Evolutionary conservation across 768 basidiomycete genomes (phyloP).

Genomic region (Hypholoma sublateritium): DNA sequence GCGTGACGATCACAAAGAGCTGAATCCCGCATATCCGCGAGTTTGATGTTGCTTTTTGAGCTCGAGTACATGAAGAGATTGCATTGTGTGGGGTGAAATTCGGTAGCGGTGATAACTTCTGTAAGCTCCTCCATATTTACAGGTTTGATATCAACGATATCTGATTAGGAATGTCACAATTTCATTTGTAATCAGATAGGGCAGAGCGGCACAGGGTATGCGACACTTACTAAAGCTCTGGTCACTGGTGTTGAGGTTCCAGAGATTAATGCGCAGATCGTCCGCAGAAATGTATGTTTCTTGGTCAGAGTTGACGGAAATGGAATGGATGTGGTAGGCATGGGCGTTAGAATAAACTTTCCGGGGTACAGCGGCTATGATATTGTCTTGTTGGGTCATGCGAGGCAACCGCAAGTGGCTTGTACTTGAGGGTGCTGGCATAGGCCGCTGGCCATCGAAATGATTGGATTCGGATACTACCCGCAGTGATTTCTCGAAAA

Average conservation of each 20-base stretch:
- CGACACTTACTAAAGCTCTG: conserved; percentile 94
- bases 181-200: conserved; percentile 15
- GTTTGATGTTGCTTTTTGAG: conserved; percentile 99
- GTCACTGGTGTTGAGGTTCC: conserved; percentile 98
- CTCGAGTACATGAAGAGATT: conserved; percentile 99
- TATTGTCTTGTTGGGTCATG: conserved; percentile 93
- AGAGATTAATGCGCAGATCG: conserved; percentile 94
- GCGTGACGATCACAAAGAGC: conserved; percentile 95
- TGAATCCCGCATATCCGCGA: conserved; percentile 98
- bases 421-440: conserved; percentile 58
- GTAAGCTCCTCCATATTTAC: conserved; percentile 99
- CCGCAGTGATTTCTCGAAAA: conserved; percentile 96
- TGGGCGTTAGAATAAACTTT: conserved; percentile 99
- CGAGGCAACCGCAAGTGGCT: conserved; percentile 83
- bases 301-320: conserved; percentile 98
- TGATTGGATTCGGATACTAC: conserved; percentile 98
- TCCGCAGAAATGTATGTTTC: conserved; percentile 99
- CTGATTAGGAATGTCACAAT: conserved; percentile 39
- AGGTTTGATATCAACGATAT: conserved; percentile 99
- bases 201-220: conserved; percentile 1
- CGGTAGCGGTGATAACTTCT: conserved; percentile 99
- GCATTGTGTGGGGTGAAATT: conserved; percentile 97
- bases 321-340: conserved; percentile 99
- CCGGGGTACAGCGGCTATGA: conserved; percentile 96
- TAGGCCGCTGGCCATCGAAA: conserved; percentile 70